phyloP scores from a whole-genome alignment of 108 stramenopile species.

The Conticribra guillardii region DNA sequence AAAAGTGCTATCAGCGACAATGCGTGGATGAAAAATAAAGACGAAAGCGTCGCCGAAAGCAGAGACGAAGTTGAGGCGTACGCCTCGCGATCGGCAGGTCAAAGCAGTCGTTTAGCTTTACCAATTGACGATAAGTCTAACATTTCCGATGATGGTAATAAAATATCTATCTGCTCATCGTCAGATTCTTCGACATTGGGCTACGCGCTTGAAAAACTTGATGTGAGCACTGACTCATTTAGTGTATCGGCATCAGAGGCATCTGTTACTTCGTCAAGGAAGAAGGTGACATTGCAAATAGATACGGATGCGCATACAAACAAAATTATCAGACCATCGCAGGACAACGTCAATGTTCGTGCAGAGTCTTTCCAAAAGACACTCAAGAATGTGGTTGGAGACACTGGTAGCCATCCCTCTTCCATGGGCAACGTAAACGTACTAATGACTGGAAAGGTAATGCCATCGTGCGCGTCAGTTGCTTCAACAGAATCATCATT shows the following conservation, averaged over 20 bases:
- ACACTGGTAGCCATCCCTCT: not conserved
- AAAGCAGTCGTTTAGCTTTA: not conserved
- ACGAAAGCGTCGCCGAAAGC: not conserved
- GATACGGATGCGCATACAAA: too few species aligned
- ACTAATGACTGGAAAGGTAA: not conserved
- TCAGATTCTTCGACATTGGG: not conserved
- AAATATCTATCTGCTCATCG: not conserved
- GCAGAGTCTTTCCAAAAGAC: not conserved
- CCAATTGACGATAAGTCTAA: not conserved
- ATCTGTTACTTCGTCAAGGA: not conserved
- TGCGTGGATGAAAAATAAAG: not conserved
- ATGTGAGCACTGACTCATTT: not conserved
- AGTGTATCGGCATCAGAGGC: not conserved
- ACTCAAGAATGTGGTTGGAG: not conserved
- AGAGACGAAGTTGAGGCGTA: not conserved
- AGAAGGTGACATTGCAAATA: not conserved
- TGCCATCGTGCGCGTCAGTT: not conserved
- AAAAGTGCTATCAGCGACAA: not conserved
- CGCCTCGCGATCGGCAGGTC: not conserved
- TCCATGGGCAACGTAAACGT: not conserved
- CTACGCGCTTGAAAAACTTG: not conserved
- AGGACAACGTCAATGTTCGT: not conserved
- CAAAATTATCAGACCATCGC: not conserved
- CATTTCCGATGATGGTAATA: too few species aligned
- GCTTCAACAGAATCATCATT: slow-evolving; percentile 3